A percentile compares a stretch with the other conserved stretches of the same genome.
phyloP scores from a whole-genome alignment of 768 basidiomycete genomes.

The Hydnum rufescens region DNA sequence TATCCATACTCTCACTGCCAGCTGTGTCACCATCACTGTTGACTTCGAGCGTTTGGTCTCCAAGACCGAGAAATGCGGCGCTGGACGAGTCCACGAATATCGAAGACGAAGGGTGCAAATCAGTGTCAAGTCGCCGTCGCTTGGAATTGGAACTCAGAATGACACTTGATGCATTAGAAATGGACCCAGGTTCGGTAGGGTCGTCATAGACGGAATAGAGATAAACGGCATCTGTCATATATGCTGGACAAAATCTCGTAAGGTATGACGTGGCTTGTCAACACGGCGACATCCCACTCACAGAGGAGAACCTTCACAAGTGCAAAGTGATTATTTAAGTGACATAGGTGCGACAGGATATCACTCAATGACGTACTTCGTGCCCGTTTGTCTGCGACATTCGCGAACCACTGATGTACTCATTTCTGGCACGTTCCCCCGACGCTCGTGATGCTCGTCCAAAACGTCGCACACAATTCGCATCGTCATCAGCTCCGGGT shows the following conservation, averaged over 20 bases:
- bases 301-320: slow-evolving; percentile 15
- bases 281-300: not conserved
- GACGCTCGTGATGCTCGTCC: slow-evolving; percentile 27
- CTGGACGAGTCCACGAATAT: too few species aligned
- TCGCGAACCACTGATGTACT: slow-evolving; percentile 60
- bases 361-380: slow-evolving; percentile 46
- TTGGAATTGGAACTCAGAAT: not conserved
- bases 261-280: not conserved
- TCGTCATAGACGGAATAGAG: slow-evolving; percentile 55
- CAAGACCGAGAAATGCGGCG: too few species aligned
- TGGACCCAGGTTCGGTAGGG: slow-evolving; percentile 21
- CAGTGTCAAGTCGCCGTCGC: not conserved
- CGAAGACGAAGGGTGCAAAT: too few species aligned
- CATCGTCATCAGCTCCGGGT: slow-evolving; percentile 25
- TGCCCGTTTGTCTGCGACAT: slow-evolving; percentile 54
- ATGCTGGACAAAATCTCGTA: slow-evolving; percentile 27
- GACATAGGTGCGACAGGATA: not conserved
- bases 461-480: slow-evolving; percentile 67
- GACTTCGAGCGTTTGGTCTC: not conserved
- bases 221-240: slow-evolving; percentile 51
- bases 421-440: slow-evolving; percentile 22
- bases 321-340: slow-evolving; percentile 30
- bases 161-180: slow-evolving; percentile 8
- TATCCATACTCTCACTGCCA: slow-evolving; percentile 7
- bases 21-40: slow-evolving; percentile 7